Evolutionary conservation across 306 rosid species (phyloP), one percentile per base, ranked within the genome.

Genomic region (Cucurbita pepo): DNA sequence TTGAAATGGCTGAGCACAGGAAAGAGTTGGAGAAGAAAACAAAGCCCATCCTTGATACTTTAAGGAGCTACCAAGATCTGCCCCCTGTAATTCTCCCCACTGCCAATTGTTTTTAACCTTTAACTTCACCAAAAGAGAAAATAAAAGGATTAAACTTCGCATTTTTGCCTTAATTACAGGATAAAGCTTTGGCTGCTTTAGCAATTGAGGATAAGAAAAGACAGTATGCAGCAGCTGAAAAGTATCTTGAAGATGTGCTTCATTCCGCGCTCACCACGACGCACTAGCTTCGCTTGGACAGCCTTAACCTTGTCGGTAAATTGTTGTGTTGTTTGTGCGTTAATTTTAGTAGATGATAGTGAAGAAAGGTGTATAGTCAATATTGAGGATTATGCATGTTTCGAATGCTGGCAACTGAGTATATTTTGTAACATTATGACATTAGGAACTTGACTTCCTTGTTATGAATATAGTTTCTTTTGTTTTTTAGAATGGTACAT

Each of bases 151-250:
- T 69, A 45, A 69, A 50, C 58, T 48, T n/a, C 14, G 9, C 19
- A 25, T 15, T 16, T 13, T 57, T 59, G 10, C 13, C 62, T 79
- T 38, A 40, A 59, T 75, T 74, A 40, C 90, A 89, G 99, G 97
- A 94, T 72, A 94, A 91, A 85, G 97, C 99, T 63, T 81, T 91
- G 85, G 99, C 99, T 77, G 97, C 96, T 74, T 83, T 94, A 41
- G 97, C 99, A 62, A 94, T 94, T 56, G 99, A 94, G 89, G 96
- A 91, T 77, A 94, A 94, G 89, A 94, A 94, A 83, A 82, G 89
- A 81, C 97, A 90, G 78, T 90, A 79, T 67, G 95, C 91, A 54
- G 96, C 85, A 57, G 99, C 99, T 10, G 95, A 94, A 85, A 94
- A 94, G 83, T 85, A 89, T 82, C 92, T 94, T 18, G 99, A 91